These are phyloP conservation scores for Russula olivacea DNA, from an alignment of 768 basidiomycete genomes.

Conservation along the genomic window DNA sequence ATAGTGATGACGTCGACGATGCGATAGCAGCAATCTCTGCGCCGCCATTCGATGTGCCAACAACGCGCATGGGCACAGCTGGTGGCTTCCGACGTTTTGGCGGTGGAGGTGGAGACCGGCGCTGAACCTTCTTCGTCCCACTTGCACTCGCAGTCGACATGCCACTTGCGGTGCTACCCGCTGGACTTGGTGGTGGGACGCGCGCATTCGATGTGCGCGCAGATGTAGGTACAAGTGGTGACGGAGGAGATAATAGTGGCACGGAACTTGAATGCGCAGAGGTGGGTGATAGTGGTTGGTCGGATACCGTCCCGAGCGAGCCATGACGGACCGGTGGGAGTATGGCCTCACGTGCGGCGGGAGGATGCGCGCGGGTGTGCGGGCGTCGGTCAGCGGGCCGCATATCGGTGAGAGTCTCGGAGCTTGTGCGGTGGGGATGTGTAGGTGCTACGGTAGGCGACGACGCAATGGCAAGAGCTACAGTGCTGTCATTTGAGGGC, in stretches of 20 bases:
- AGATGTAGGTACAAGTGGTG: conserved; percentile 19
- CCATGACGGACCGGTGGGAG: conserved; percentile 11
- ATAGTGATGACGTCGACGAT: conserved; percentile 32
- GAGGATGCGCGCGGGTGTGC: background rate
- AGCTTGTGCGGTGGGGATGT: background rate
- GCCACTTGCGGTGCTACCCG: background rate
- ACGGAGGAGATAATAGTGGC: conserved; percentile 20
- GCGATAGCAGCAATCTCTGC: conserved; percentile 57
- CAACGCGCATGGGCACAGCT: conserved; percentile 46
- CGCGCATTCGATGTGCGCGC: conserved; percentile 24
- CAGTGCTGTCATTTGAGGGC: conserved; percentile 31
- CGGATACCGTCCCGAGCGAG: conserved; percentile 25
- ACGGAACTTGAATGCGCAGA: conserved; percentile 12
- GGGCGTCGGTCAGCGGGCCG: background rate
- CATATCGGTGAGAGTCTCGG: background rate
- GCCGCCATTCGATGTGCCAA: conserved; percentile 42
- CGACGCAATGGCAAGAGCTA: conserved; percentile 24
- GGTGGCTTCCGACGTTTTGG: conserved; percentile 66
- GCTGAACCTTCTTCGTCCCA: conserved; percentile 13
- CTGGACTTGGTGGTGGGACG: conserved; percentile 19
- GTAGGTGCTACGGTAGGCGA: background rate
- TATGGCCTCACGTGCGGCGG: background rate
- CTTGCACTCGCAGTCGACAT: background rate
- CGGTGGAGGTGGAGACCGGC: conserved; percentile 55
- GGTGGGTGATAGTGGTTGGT: conserved; percentile 27